Conservation (phyloP, 306 rosid genomes). For the Glycyrrhiza uralensis region DNA sequence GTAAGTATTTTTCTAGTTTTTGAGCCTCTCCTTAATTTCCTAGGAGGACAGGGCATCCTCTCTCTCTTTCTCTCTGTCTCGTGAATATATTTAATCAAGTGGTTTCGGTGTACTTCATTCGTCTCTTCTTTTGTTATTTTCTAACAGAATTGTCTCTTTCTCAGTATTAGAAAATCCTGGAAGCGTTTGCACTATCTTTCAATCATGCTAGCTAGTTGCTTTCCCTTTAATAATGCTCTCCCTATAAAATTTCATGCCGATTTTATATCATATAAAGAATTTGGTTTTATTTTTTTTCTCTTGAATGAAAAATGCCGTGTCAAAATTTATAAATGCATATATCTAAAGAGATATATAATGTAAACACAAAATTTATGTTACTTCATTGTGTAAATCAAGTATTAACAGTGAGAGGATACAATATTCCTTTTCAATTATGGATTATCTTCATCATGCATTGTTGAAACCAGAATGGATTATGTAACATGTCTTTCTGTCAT, state of each 20-base stretch:
- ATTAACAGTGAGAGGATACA: too few relatives aligned
- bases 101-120: constrained; percentile 30
- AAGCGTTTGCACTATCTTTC: constrained; percentile 33
- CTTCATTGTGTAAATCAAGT: too few relatives aligned
- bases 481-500: constrained; percentile 18
- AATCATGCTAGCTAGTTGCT: too few relatives aligned
- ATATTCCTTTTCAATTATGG: neutral
- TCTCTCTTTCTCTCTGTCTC: constrained; percentile 46
- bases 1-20: constrained; percentile 28
- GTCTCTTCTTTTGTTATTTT: constrained; percentile 50
- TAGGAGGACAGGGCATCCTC: constrained; percentile 22
- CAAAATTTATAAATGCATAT: neutral
- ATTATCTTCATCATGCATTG: constrained; percentile 1
- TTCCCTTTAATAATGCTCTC: constrained; percentile 18
- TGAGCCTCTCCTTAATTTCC: constrained; percentile 31
- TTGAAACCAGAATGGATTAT: neutral
- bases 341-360: neutral
- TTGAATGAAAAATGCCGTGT: neutral
- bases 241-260: neutral
- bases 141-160: constrained; percentile 44
- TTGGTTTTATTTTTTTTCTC: neutral
- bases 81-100: constrained; percentile 37
- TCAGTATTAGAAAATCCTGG: constrained; percentile 33
- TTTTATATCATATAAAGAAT: neutral
- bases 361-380: neutral